Percentiles rank a stretch among this genome's conserved stretches.
These are phyloP conservation scores for Ophiorrhiza pumila DNA, from an alignment of 257 asterid species.

Conservation along the genomic window DNA sequence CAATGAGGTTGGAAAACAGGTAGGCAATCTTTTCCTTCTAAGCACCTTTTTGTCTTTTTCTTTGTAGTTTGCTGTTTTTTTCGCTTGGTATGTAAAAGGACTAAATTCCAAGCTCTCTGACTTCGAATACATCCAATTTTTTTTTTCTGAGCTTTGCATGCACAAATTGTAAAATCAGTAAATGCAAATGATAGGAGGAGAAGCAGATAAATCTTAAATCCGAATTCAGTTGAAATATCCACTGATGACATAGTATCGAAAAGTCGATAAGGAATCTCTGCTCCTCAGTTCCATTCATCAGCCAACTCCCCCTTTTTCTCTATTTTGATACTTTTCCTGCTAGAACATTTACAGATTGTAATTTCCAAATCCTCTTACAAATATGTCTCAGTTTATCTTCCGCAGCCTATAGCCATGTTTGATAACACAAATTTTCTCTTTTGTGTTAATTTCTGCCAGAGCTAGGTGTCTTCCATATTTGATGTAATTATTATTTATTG, in stretches of 20 bases:
- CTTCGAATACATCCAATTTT: neutral
- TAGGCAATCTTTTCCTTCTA: slow-evolving; percentile 18
- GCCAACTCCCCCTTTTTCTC: neutral
- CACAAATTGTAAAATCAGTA: neutral
- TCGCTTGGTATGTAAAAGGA: neutral
- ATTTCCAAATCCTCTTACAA: neutral
- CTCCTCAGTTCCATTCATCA: neutral
- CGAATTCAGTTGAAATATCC: neutral
- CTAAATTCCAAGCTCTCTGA: neutral
- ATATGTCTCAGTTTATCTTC: neutral
- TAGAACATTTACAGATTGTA: neutral
- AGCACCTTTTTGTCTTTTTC: neutral
- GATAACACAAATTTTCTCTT: neutral
- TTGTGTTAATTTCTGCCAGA: neutral
- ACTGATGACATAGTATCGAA: neutral
- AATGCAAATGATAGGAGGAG: neutral
- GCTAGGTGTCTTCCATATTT: neutral
- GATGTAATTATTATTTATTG: neutral
- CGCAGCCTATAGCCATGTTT: neutral
- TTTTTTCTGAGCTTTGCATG: neutral
- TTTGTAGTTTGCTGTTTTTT: neutral
- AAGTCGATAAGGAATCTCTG: neutral
- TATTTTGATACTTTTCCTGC: neutral
- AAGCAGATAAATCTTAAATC: neutral
- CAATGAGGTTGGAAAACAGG: slow-evolving; percentile 81